Percentiles rank a stretch among this genome's conserved stretches.
Evolutionary conservation across 2,329 filamentous ascomycete species (phyloP).

Genomic region (Sclerotinia minor): DNA sequence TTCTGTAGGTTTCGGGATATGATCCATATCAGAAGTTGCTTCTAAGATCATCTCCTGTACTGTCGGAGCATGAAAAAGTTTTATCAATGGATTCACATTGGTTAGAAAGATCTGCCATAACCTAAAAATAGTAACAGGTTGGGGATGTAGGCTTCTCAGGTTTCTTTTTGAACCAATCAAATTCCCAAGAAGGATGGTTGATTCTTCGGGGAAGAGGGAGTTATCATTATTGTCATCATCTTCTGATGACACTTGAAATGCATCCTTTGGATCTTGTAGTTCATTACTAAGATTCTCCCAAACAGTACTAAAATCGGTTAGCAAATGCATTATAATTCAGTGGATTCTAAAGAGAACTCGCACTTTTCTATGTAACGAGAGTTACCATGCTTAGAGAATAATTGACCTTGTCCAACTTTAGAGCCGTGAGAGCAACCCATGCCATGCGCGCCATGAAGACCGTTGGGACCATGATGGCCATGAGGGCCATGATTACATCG

Average conservation of each 20-base stretch:
- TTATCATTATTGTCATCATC: conserved; percentile 40
- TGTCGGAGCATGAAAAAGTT: conserved; percentile 66
- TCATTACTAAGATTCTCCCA: conserved; percentile 40
- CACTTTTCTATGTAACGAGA: conserved; percentile 39
- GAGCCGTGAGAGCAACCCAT: conserved; percentile 2
- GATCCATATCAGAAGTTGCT: conserved; percentile 53
- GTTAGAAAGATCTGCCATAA: conserved; percentile 70
- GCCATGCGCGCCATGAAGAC: not conserved
- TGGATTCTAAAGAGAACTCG: not conserved
- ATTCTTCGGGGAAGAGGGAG: conserved; percentile 33
- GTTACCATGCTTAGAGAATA: conserved; percentile 35
- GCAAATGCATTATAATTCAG: not conserved
- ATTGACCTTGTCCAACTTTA: conserved; percentile 16
- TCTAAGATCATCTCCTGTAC: conserved; percentile 65
- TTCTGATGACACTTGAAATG: conserved; percentile 40
- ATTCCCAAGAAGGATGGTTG: conserved; percentile 52
- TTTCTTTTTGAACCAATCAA: conserved; percentile 42
- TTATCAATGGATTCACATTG: conserved; percentile 69
- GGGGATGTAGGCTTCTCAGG: conserved; percentile 54
- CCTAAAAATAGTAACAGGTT: conserved; percentile 60
- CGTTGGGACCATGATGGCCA: too few relatives aligned
- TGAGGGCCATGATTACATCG: not conserved
- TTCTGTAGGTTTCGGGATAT: conserved; percentile 54
- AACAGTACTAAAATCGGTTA: conserved; percentile 31
- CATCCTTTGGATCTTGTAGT: conserved; percentile 38